Evolutionary conservation across 2,329 filamentous ascomycete species (phyloP).

Genomic region (Fusarium sp.): DNA sequence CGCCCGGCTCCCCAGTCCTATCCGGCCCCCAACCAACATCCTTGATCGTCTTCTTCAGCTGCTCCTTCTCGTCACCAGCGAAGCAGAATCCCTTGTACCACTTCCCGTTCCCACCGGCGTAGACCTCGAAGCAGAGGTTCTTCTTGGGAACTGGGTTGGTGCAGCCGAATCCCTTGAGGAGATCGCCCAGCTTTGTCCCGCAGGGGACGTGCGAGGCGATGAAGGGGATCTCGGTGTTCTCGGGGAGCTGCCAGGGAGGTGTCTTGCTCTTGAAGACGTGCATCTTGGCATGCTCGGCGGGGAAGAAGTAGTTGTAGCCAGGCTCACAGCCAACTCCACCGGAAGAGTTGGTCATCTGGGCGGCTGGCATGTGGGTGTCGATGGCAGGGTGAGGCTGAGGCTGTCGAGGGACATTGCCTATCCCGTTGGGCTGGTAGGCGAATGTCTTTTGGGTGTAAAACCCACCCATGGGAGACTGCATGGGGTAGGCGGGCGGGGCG

Average conservation of each 20-base stretch:
- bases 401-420: slow-evolving; percentile 50
- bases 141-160: slow-evolving; percentile 60
- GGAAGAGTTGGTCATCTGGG: slow-evolving; percentile 66
- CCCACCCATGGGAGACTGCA: slow-evolving; percentile 34
- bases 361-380: slow-evolving; percentile 59
- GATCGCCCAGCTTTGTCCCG: slow-evolving; percentile 62
- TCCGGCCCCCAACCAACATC: slow-evolving; percentile 69
- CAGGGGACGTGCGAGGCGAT: slow-evolving; percentile 63
- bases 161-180: slow-evolving; percentile 70
- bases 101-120: slow-evolving; percentile 63
- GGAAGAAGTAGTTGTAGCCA: slow-evolving; percentile 73
- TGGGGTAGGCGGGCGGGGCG: slow-evolving; percentile 6
- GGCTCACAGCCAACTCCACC: slow-evolving; percentile 69
- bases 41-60: slow-evolving; percentile 60
- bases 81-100: slow-evolving; percentile 69
- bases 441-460: slow-evolving; percentile 42
- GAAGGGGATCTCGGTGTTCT: slow-evolving; percentile 56
- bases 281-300: slow-evolving; percentile 66
- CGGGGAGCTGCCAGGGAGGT: slow-evolving; percentile 64
- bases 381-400: slow-evolving; percentile 56
- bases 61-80: slow-evolving; percentile 59
- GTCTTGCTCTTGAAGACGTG: slow-evolving; percentile 64
- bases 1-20: slow-evolving; percentile 57
- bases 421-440: slow-evolving; percentile 52
- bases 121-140: slow-evolving; percentile 68